Conservation (phyloP, 2,329 filamentous ascomycete genomes). For the Penicillium sp. region DNA sequence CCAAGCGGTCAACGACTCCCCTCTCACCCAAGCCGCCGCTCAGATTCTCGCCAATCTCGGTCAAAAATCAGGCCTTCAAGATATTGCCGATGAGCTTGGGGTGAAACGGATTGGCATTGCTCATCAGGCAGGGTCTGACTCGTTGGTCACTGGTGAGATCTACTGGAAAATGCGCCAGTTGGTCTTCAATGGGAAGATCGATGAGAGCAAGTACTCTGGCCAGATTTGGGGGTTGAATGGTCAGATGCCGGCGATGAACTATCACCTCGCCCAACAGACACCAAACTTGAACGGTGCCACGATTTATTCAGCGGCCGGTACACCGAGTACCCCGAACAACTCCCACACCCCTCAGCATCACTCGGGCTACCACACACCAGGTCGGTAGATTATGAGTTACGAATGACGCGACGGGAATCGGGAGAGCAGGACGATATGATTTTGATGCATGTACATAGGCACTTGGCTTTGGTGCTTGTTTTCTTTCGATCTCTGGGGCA, state of each 20-base stretch:
- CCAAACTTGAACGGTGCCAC: constrained; percentile 51
- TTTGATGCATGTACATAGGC: constrained; percentile 36
- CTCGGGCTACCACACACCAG: constrained; percentile 65
- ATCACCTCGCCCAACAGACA: constrained; percentile 45
- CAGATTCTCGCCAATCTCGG: constrained; percentile 81
- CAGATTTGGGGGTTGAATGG: constrained; percentile 89
- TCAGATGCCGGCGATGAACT: constrained; percentile 53
- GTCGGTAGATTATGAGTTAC: constrained; percentile 55
- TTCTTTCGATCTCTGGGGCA: constrained; percentile 20
- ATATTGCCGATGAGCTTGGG: constrained; percentile 87
- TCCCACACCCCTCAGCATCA: constrained; percentile 44
- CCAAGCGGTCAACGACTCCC: constrained; percentile 58
- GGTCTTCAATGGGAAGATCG: constrained; percentile 77
- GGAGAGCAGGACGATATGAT: constrained; percentile 21
- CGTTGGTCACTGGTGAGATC: constrained; percentile 83
- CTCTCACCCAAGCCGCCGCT: constrained; percentile 57
- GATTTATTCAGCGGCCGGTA: constrained; percentile 44
- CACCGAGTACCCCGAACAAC: constrained; percentile 64
- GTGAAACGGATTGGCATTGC: constrained; percentile 81
- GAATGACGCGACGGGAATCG: constrained; percentile 4
- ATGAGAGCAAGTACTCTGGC: constrained; percentile 70
- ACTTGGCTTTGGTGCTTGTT: constrained; percentile 24
- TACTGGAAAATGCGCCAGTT: constrained; percentile 90
- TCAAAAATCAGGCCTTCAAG: constrained; percentile 84
- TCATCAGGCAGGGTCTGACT: constrained; percentile 91